Conservation (phyloP, 108 stramenopile genomes). For the Pseudonitzschia multiseries region DNA sequence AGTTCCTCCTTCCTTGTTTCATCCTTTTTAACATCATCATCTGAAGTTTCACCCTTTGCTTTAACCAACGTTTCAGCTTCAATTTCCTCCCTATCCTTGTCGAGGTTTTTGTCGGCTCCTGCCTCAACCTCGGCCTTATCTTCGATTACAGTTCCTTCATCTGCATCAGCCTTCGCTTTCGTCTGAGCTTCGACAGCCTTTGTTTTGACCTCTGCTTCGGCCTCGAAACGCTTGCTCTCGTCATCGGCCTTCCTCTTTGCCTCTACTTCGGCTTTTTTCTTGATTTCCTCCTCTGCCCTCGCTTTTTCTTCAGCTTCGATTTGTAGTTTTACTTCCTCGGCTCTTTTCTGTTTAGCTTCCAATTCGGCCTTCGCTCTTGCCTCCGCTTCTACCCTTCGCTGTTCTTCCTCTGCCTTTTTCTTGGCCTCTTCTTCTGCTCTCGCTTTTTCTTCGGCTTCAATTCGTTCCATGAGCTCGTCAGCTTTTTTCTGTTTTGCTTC, state of each 20-base stretch:
- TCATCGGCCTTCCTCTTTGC: neutral
- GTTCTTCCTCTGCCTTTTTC: neutral
- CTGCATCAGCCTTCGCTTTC: neutral
- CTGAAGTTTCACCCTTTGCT: neutral
- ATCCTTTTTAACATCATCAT: neutral
- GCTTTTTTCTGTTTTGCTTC: conserved; percentile 3
- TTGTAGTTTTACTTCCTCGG: neutral
- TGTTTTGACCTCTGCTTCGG: neutral
- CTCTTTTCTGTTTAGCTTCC: neutral
- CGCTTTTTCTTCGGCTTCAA: neutral
- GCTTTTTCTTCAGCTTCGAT: neutral
- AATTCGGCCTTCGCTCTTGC: neutral
- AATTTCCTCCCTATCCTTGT: neutral
- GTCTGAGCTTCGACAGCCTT: neutral
- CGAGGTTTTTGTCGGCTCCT: neutral
- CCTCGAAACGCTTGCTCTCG: neutral
- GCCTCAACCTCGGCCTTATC: neutral
- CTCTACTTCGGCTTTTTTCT: conserved; percentile 2
- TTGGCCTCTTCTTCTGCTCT: neutral
- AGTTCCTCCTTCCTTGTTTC: neutral
- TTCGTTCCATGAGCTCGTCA: neutral
- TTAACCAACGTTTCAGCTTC: neutral
- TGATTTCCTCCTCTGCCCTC: neutral
- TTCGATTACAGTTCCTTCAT: neutral
- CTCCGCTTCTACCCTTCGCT: neutral